These are phyloP conservation scores for Aethionema arabicum DNA, from an alignment of 345 rosid species.

Conservation along the genomic window DNA sequence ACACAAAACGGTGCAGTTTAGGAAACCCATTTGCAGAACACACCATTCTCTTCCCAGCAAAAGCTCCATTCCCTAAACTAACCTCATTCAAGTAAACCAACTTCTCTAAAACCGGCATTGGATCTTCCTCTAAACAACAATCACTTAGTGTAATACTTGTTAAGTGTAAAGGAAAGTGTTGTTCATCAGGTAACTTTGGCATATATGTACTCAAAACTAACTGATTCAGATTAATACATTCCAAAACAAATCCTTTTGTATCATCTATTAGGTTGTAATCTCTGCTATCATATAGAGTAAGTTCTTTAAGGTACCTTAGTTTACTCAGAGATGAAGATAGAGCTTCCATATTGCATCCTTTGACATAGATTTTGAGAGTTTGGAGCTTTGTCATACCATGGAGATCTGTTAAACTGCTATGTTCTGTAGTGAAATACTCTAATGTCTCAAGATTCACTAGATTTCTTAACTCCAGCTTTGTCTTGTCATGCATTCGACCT, in stretches of 20 bases:
- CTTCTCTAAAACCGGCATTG: slow-evolving; percentile 42
- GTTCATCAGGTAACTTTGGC: slow-evolving; percentile 2
- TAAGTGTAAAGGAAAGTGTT: slow-evolving; percentile 34
- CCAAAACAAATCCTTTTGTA: too few species aligned
- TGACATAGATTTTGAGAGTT: background rate
- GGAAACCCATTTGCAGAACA: slow-evolving; percentile 14
- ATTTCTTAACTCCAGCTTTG: background rate
- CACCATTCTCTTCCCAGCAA: slow-evolving; percentile 26
- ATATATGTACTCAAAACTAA: slow-evolving; percentile 25
- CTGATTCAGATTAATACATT: slow-evolving; percentile 13
- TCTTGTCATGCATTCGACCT: too few species aligned
- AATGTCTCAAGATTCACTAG: background rate
- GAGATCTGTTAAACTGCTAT: background rate
- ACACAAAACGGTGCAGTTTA: background rate
- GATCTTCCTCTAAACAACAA: slow-evolving; percentile 36
- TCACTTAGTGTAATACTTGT: slow-evolving; percentile 31
- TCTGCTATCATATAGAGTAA: background rate
- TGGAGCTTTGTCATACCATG: background rate
- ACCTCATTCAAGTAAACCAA: slow-evolving; percentile 36
- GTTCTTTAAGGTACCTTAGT: background rate
- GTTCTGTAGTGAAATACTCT: background rate
- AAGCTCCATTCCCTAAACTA: slow-evolving; percentile 18
- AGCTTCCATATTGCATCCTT: background rate
- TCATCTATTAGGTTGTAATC: background rate
- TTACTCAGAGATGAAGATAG: slow-evolving; percentile 10